Base-by-base conservation (phyloP, 2,329 filamentous ascomycete species). In the Penicillium frequentans region DNA sequence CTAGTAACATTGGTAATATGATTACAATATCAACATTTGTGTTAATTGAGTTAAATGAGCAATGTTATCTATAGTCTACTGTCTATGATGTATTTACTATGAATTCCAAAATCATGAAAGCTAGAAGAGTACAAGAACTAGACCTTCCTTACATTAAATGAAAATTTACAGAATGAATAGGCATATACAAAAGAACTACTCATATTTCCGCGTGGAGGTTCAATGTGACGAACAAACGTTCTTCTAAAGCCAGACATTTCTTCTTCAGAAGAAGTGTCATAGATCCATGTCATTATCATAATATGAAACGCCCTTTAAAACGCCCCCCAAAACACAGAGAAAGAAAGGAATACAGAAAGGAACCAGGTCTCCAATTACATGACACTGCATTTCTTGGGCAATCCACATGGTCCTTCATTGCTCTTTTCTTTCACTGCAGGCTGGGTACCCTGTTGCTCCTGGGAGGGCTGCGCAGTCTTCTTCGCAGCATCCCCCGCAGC, bases 381-480 rank as follows among this genome's bases (percentile, higher is more conserved):
- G 65, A 95, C 84, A 47, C 78, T 76, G 75, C 90, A 95, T 70
- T 93, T 93, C 51, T 80, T 77, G 31, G 91, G 90, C 66, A 95
- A 77, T 23, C 91, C 90, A 71, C 91, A 96, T 46, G 89, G 89
- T 0, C 90, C 74, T 69, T 88, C 84, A 37, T 64, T 64, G 35
- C 60, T 68, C 53, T 81, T 77, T 57, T 83, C 75, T 61, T 83
- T 73, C 51, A 77, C 46, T 33, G 56, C 73, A 56, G 76, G 69
- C 63, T 67, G 64, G 49, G 63, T 53, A 49, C 52, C 58, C 55
- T 74, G 69, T 54, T 70, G 66, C 62, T 61, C 72, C 56, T 65
- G 59, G 58, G 57, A 27, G 31, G 65, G 54, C 39, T 67, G 54
- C 56, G 59, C 66, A 52, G 63, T 66, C 47, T 62, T 62, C 57